Percentiles rank a stretch among this genome's conserved stretches.
phyloP scores from a whole-genome alignment of 768 basidiomycete species.

The Mycena rosella region DNA sequence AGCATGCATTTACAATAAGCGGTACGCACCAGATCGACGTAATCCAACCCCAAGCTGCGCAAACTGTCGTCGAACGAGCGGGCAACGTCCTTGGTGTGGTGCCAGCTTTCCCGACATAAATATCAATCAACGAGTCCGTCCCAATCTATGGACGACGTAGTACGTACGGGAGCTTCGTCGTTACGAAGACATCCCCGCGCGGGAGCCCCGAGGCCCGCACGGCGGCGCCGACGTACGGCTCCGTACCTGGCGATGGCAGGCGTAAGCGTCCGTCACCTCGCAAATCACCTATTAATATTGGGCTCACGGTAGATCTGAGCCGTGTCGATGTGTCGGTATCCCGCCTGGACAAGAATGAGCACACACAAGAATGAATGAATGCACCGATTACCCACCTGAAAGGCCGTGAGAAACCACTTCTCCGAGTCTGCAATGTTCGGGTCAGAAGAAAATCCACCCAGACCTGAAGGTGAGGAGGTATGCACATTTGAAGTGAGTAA shows the following conservation, averaged over 20 bases:
- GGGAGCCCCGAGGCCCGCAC: conserved; percentile 59
- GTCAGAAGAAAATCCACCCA: neutral
- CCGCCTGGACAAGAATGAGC: conserved; percentile 44
- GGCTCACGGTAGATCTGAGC: conserved; percentile 48
- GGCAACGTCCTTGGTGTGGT: conserved; percentile 53
- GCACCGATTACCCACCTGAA: conserved; percentile 45
- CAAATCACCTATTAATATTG: neutral
- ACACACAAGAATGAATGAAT: neutral
- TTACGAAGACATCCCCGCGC: conserved; percentile 62
- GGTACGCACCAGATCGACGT: conserved; percentile 59
- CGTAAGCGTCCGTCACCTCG: too few relatives aligned
- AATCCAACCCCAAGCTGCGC: too few relatives aligned
- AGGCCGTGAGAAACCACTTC: conserved; percentile 55
- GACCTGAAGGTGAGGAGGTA: neutral
- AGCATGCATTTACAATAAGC: neutral
- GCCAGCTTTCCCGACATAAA: conserved; percentile 42
- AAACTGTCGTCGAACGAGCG: conserved; percentile 58
- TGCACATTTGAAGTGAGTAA: neutral
- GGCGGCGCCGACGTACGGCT: too few relatives aligned
- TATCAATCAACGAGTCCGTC: conserved; percentile 43
- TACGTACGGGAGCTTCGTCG: conserved; percentile 60
- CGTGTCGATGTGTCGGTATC: conserved; percentile 58
- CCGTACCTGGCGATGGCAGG: conserved; percentile 45
- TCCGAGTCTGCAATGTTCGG: neutral
- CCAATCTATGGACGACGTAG: conserved; percentile 53